Evolutionary conservation across 2,329 filamentous ascomycete genomes (phyloP).

Genomic region (Cercospora sp.): DNA sequence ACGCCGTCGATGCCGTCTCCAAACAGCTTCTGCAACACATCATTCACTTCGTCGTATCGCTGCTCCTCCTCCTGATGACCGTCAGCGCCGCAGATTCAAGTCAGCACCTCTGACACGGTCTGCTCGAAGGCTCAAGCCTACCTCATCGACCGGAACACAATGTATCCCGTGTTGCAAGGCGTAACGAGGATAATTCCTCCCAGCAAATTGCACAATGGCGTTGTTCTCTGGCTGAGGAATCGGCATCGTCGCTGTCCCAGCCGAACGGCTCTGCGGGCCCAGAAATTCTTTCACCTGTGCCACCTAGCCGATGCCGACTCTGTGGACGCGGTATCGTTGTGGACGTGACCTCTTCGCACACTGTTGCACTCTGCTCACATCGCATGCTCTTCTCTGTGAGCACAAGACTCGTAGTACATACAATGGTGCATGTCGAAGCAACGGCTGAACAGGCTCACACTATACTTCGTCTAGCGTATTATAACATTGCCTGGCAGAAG

Average conservation of each 20-base stretch:
- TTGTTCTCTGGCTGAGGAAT: slow-evolving; percentile 34
- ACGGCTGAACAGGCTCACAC: slow-evolving; percentile 2
- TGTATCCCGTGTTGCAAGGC: slow-evolving; percentile 33
- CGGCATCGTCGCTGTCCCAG: not conserved
- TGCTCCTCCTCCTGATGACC: slow-evolving; percentile 33
- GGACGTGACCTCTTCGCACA: not conserved
- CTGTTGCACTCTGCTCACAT: not conserved
- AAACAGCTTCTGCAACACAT: slow-evolving; percentile 33
- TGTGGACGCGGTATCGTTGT: not conserved
- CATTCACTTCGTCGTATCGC: slow-evolving; percentile 34
- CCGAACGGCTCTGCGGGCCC: not conserved
- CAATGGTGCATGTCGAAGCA: not conserved
- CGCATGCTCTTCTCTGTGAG: not conserved
- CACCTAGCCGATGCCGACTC: not conserved
- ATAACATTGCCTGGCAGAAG: slow-evolving; percentile 18
- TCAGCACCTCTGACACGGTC: not conserved
- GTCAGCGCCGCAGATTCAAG: slow-evolving; percentile 21
- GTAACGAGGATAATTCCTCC: slow-evolving; percentile 33
- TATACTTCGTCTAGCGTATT: slow-evolving; percentile 19
- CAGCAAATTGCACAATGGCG: slow-evolving; percentile 22
- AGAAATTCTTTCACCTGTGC: not conserved
- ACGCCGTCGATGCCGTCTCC: slow-evolving; percentile 18
- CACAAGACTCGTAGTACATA: not conserved
- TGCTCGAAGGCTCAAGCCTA: slow-evolving; percentile 22
- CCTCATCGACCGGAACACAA: slow-evolving; percentile 41